Evolutionary conservation across 31 red algal species (phyloP), one percentile per base, ranked within the genome.

Genomic region (Asparagopsis taxiformis): DNA sequence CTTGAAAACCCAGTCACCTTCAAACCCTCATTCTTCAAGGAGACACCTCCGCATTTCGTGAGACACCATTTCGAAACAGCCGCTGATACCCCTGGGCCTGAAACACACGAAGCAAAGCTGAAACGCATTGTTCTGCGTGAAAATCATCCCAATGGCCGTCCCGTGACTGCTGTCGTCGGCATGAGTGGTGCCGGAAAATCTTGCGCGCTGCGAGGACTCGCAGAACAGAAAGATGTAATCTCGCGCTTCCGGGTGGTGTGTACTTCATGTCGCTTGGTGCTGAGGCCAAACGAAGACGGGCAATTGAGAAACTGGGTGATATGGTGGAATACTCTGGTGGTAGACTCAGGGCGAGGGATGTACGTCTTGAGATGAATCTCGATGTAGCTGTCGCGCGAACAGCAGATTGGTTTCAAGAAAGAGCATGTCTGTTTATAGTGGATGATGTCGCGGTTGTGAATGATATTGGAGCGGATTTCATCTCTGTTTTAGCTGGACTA

Each of bases 221-320:
- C 41, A 13, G 41, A 46, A 13, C 8, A 46, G 41, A 6, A 6
- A 13, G 41, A 46, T 9, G 41, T 46, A 6, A 46, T 46, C 13
- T 46, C 41, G 41, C 41, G 41, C 41, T 46, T 46, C 41, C 41
- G 41, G 41, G 41, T 13, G 41, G 41, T 46, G 41, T 46, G 41
- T 46, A 46, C 41, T 46, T 46, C 41, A 46, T 46, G 41, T 46
- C 41, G 41, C 41, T 46, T 46, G 41, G 41, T 46, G 41, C 41
- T 6, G 41, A 46, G 13, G 41, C 41, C 6, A 46, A 46, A 13
- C 41, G 41, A 13, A 46, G 41, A 46, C 6, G 13, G 8, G 41
- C 41, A 6, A 46, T 46, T 46, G 41, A 46, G 13, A 46, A 46
- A 13, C 41, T 46, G 8, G 41, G 41, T 9, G 41, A 46, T 46